Base-by-base conservation (phyloP, 2,329 filamentous ascomycete species). In the Cordyceps farinosa region DNA sequence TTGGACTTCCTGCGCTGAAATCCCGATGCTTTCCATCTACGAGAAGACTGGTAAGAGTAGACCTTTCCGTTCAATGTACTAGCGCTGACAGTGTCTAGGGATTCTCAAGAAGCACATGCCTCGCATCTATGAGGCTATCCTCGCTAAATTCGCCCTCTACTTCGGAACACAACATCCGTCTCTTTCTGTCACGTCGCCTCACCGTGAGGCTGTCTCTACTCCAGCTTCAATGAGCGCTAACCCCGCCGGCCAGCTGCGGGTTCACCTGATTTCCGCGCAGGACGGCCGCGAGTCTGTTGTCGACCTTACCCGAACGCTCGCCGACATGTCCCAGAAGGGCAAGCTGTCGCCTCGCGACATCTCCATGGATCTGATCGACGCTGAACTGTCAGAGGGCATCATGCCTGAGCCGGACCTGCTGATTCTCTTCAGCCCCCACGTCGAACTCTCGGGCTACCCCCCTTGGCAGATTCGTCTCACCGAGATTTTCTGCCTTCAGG, bases 401-500 rank as follows among this genome's bases (percentile, higher is more conserved):
- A 95, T 96, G 83, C 83, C 85, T 10, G 94, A 99, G 76, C 95
- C 95, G 2, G 93, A 98, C 73, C 80, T 99, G 15, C 79, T 99
- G 64, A 85, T 99, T 61, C 79, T 97, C 9, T 99, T 99, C 74
- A 87, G 90, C 1, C 91, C 93, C 4, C 86, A 87, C 56, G 87
- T 98, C 61, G 88, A 92, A 73, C 78, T 99, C 51, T 88, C 92
- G 61, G 92, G 95, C 10, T 99, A 98, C 74, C 95, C 95, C 10
- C 95, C 95, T 1, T 99, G 95, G 95, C 95, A 97, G 77, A 85
- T 98, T 66, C 86, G 95, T 50, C 79, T 99, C 72, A 97, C 93
- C 0, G 95, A 99, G 80, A 97, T 99, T 64, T 97, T 93, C 74
- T 86, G 87, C 70, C 79, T 90, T 13, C 83, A 84, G 63, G 90